Evolutionary conservation across 192 early-diverging fungal genomes (phyloP).

Genomic region (Umbelopsis vinacea): DNA sequence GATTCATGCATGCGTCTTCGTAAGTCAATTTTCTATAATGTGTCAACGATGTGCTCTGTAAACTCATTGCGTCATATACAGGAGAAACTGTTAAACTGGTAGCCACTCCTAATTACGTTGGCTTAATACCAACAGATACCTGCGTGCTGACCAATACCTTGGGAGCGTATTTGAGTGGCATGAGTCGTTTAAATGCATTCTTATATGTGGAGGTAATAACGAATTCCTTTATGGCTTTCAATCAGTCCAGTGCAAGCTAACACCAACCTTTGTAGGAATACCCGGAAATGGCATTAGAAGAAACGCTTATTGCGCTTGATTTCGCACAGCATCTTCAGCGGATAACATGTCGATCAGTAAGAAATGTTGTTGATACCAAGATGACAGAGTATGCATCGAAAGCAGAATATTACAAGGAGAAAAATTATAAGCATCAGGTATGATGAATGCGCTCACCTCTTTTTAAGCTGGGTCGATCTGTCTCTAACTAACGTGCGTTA

Average conservation of each 20-base stretch:
- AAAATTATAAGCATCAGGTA: not conserved
- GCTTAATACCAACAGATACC: not conserved
- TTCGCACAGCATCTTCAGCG: constrained; percentile 5
- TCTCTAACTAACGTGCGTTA: not conserved
- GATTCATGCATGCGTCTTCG: not conserved
- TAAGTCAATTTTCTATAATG: not conserved
- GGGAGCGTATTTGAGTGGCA: not conserved
- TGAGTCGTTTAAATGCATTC: not conserved
- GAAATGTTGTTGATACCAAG: not conserved
- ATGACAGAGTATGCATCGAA: not conserved
- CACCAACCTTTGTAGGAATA: not conserved
- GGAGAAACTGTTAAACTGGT: not conserved
- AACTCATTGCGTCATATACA: not conserved
- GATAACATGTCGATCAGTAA: not conserved
- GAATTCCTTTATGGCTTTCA: not conserved
- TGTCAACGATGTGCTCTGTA: not conserved
- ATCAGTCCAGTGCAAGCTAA: not conserved
- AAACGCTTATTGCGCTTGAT: not conserved
- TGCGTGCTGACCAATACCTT: not conserved
- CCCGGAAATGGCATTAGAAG: constrained; percentile 3
- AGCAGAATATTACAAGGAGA: constrained; percentile 10
- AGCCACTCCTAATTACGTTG: not conserved
- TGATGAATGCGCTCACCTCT: no score
- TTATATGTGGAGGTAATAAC: not conserved
- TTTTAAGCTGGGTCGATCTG: not conserved